A percentile compares a stretch with the other conserved stretches of the same genome.
Conservation (phyloP, 306 rosid genomes). For the Potentilla sterilis region DNA sequence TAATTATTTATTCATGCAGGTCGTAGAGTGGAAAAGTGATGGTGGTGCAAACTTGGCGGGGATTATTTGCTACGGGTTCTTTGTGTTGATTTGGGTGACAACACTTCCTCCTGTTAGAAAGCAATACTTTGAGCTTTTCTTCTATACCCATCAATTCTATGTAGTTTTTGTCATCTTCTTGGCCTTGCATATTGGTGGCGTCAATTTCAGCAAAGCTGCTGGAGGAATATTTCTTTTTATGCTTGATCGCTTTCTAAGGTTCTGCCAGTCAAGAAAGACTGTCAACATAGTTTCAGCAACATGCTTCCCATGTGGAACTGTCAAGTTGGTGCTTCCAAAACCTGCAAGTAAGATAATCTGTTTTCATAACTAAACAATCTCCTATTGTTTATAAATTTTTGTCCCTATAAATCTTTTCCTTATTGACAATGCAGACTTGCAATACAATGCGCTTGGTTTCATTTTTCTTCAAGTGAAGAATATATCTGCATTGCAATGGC, state of each 20-base stretch:
- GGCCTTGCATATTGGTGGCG: constrained; percentile 66
- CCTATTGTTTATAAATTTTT: neutral
- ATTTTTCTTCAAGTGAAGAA: constrained; percentile 55
- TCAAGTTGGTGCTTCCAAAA: constrained; percentile 55
- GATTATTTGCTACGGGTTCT: constrained; percentile 53
- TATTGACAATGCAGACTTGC: constrained; percentile 42
- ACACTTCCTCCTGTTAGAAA: constrained; percentile 57
- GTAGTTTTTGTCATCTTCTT: constrained; percentile 50
- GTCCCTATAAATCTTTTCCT: neutral
- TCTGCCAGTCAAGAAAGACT: constrained; percentile 56
- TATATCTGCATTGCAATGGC: constrained; percentile 66
- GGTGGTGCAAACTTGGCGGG: constrained; percentile 61
- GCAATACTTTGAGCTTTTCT: constrained; percentile 56
- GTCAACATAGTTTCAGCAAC: constrained; percentile 53
- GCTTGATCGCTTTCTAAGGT: constrained; percentile 63
- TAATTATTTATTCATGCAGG: constrained; percentile 34
- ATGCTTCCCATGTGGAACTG: constrained; percentile 62
- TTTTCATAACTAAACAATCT: neutral
- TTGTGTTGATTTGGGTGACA: constrained; percentile 63
- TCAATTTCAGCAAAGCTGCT: constrained; percentile 48
- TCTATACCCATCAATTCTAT: constrained; percentile 65
- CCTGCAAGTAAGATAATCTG: constrained; percentile 43
- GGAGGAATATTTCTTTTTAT: constrained; percentile 62
- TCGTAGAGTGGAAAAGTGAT: constrained; percentile 46
- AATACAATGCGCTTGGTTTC: constrained; percentile 65